A percentile compares a stretch with the other conserved stretches of the same genome.
These are phyloP conservation scores for Cyberlindnera xishuangbannaensis DNA, from an alignment of 805 yeast species.

Conservation along the genomic window DNA sequence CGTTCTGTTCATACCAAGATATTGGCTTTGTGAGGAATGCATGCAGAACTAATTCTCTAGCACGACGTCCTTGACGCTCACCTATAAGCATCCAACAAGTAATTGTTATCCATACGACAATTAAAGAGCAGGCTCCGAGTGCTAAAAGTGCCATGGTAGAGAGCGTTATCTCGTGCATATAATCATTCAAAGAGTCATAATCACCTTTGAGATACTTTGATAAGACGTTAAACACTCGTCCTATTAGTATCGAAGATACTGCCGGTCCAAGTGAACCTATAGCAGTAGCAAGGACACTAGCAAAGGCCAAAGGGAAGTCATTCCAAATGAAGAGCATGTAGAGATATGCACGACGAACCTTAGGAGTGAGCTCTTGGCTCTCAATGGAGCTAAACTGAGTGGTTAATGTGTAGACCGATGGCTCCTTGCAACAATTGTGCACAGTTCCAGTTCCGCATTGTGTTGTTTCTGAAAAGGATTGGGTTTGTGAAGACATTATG, in stretches of 20 bases:
- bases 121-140: conserved; percentile 40
- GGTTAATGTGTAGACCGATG: too few relatives aligned
- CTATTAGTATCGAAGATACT: conserved; percentile 57
- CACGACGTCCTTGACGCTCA: conserved; percentile 57
- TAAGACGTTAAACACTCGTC: conserved; percentile 50
- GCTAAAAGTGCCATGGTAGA: conserved; percentile 37
- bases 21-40: conserved; percentile 42
- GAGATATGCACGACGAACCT: conserved; percentile 13
- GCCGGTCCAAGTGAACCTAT: conserved; percentile 54
- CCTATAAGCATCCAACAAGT: conserved; percentile 65
- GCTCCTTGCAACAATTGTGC: too few relatives aligned
- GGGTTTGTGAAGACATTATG: too few relatives aligned
- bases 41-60: conserved; percentile 40
- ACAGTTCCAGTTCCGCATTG: too few relatives aligned
- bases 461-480: too few relatives aligned
- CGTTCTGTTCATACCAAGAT: conserved; percentile 58
- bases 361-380: conserved; percentile 1
- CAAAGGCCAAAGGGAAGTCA: conserved; percentile 23
- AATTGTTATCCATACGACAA: conserved; percentile 49
- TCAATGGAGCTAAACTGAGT: background rate
- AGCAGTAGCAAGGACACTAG: conserved; percentile 33
- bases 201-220: conserved; percentile 29
- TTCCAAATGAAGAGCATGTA: conserved; percentile 20
- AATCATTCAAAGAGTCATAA: conserved; percentile 26
- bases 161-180: conserved; percentile 33